Conservation (phyloP, 306 rosid genomes). For the Cucumis melo region DNA sequence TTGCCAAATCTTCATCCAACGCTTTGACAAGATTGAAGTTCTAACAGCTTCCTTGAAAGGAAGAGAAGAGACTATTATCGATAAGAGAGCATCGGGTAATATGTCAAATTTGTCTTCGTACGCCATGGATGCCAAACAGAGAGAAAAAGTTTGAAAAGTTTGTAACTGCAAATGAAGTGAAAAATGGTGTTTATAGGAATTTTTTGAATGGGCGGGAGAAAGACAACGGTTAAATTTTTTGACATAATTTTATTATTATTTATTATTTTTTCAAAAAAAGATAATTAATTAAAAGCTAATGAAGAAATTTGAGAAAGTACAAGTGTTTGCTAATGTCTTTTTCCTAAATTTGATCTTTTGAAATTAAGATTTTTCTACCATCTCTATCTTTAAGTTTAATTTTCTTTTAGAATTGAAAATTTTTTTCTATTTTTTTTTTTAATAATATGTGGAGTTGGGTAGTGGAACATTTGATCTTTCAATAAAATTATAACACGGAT, state of each 20-base stretch:
- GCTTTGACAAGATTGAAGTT: conserved; percentile 13
- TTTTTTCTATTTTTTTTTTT: too few species aligned
- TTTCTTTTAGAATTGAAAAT: too few species aligned
- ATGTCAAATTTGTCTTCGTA: background rate
- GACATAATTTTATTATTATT: background rate
- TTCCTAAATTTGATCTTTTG: background rate
- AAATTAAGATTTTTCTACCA: background rate
- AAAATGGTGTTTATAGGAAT: background rate
- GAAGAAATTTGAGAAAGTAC: background rate
- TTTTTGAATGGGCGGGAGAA: background rate
- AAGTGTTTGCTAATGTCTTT: background rate
- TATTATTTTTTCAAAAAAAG: background rate
- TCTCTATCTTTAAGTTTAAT: too few species aligned
- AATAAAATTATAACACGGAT: too few species aligned
- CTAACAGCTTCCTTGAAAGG: conserved; percentile 19
- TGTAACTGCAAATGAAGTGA: background rate
- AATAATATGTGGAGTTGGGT: too few species aligned
- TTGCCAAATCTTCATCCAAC: conserved; percentile 15
- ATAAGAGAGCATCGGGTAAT: conserved; percentile 2
- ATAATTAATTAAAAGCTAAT: background rate
- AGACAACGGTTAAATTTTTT: background rate
- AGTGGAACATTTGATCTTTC: too few species aligned
- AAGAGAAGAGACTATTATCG: conserved; percentile 8
- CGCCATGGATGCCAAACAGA: background rate
- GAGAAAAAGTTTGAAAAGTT: background rate